Evolutionary conservation across 331 rosid genomes (phyloP), one percentile per base, ranked within the genome.

Genomic region (Pyrus hybrid): DNA sequence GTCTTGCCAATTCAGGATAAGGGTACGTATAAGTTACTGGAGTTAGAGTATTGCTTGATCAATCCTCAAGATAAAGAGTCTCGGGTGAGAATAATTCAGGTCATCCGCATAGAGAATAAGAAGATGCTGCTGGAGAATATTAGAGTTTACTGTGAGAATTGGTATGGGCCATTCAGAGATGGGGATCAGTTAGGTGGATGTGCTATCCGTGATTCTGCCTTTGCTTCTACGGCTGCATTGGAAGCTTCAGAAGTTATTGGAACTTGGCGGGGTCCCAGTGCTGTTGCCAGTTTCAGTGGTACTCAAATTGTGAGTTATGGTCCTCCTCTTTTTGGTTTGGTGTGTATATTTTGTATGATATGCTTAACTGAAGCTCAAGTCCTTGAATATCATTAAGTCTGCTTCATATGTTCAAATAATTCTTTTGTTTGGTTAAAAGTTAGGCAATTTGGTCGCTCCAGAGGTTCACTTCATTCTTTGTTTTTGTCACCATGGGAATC

Each of bases 161-260:
- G 99, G 97, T 95, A 95, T 63, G 97, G 99, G 14, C 99, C 99
- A 62, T 95, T 85, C 85, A 90, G 97, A 83, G 88, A 95, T 33
- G 99, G 99, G 11, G 97, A 95, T 4, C 99, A 95, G 83, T 85
- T 95, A 16, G 99, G 99, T 28, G 99, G 99, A 67, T 95, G 99
- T 63, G 86, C 97, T 14, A 90, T 95, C 62, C 87, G 84, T 3
- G 96, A 95, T 80, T 92, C 99, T 28, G 92, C 93, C 22, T 92
- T 94, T 76, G 97, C 99, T 67, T 78, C 97, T 66, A 87, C 97
- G 0, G 78, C 89, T 63, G 88, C 91, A 37, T 45, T 81, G 85
- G 45, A 73, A 71, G 91, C 91, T 81, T 88, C 97, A 12, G 86
- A 90, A 67, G 86, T 90, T 61, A 45, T 86, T 80, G 99, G 99